Conservation (phyloP, 352 stramenopile genomes). For the Pythium chondricola region DNA sequence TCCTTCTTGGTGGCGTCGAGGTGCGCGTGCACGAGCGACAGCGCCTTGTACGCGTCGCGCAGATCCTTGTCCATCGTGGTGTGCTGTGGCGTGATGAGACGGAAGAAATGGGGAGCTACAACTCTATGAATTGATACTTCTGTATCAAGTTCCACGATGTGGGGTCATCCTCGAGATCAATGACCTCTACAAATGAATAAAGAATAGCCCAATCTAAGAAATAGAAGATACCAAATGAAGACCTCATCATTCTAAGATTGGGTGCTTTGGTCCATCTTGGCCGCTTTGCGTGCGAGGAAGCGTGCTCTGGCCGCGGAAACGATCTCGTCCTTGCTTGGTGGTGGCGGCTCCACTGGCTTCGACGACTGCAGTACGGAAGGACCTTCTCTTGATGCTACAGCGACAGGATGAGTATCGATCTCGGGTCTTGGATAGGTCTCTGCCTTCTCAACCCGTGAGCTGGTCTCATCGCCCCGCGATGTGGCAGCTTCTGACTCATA, state of each 20-base stretch:
- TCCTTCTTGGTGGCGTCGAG: conserved; percentile 16
- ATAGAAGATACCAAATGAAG: not conserved
- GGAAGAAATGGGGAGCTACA: no score
- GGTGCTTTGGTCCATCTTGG: no score
- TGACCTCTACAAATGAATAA: no score
- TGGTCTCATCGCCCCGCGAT: not conserved
- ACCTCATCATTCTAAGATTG: not conserved
- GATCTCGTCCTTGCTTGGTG: conserved; percentile 54
- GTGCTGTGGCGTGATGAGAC: no score
- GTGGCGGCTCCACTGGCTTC: conserved; percentile 2
- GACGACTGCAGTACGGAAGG: not conserved
- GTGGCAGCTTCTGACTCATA: not conserved
- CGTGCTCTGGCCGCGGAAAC: conserved; percentile 74
- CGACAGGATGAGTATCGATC: no score
- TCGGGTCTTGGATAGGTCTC: no score
- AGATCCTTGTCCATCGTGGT: conserved; percentile 40
- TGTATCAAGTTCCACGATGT: not conserved
- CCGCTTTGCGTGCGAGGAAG: conserved; percentile 82
- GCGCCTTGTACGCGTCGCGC: conserved; percentile 38
- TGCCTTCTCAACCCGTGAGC: not conserved
- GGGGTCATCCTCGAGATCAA: not conserved
- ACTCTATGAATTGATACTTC: not conserved
- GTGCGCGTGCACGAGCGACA: conserved; percentile 38
- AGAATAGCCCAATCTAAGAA: not conserved
- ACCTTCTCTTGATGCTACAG: no score